Base-by-base conservation (phyloP, 805 yeast genomes). In the Yueomyces sp. region DNA sequence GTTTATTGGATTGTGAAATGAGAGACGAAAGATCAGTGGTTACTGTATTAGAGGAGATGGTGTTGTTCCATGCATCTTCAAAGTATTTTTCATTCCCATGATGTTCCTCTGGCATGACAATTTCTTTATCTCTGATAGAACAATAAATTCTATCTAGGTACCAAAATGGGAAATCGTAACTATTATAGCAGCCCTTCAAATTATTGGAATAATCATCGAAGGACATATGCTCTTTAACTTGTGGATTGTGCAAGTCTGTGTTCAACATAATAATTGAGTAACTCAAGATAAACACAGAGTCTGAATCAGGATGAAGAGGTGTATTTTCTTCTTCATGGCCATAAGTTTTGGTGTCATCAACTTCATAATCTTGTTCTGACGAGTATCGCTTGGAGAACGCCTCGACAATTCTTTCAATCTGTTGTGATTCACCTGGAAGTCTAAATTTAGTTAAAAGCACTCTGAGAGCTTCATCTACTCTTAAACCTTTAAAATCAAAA, bases 41-140 rank as follows among this genome's bases (percentile, higher is more conserved):
- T 0, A 64, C 64, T 4, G 61, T 56, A 36, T 65, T 60, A 1
- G 62, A 56, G 28, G 62, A 62, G 36, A 83, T 73, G 48, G 81
- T 59, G 46, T 80, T 77, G 50, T 79, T 79, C 92, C 92, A 83
- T n/a, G 73, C 65, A 54, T 82, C 87, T 55, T 87, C 96, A 60
- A 87, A 88, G 78, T 94, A 81, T 56, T 82, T 85, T 31, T 85
- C 82, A 8, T 87, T 83, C 7, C 88, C 90, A 57, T 85, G 92
- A 52, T 88, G 96, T 55, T 90, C 97, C 52, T 90, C 96, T 0
- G 97, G 96, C 87, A 92, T 84, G 40, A 90, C 85, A 49, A 90
- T 90, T 60, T 90, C 98, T 42, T 81, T 74, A 42, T 79, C 84
- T 47, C 75, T 73, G 44, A 90, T 87, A 2, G 94, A 81, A 28